Evolutionary conservation across 495 filamentous ascomycete genomes (phyloP), one percentile per base, ranked within the genome.

Genomic region (Lindgomyces ingoldianus): DNA sequence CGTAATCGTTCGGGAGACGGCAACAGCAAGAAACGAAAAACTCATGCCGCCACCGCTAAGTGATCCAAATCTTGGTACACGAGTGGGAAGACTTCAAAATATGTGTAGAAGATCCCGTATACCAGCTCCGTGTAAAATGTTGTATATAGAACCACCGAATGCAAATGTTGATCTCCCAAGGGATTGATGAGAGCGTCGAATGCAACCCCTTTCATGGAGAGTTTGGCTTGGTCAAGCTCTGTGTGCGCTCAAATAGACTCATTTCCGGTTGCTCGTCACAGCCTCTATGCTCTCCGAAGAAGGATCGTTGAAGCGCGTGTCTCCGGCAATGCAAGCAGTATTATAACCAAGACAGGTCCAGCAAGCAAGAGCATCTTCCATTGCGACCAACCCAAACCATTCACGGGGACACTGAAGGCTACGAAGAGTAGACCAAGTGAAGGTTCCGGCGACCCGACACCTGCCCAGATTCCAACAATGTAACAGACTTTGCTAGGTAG

Each of bases 41-140:
- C 87, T 85, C 58, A 81, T 74, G 60, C 81, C 63, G 45, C 87
- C 87, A 18, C 83, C 73, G 60, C 78, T 82, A 89, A 85, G 69
- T 74, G 71, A 75, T 89, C 88, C 52, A 79, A 88, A 87, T 79
- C 85, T 86, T 65, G 77, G 80, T 81, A 85, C 48, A 83, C 77
- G 18, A 83, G 74, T 0, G 81, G 81, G 69, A 84, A 85, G 11
- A 78, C 78, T 65, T 85, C 83, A 72, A 85, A 84, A 22, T 11
- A 57, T 12, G 54, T 57, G 73, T 87, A 88, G 73, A 81, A 87
- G 73, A 87, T 46, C 3, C 54, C 54, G 22, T 57, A 57, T 9
- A 57, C 11, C 11, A 45, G 24, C 6, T 6, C 16, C 3, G 54
- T 57, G 39, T 57, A 57, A 4, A 29, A 10, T n/a, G 11, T 57